Evolutionary conservation across 2,329 filamentous ascomycete species (phyloP), one percentile per base, ranked within the genome.

Genomic region (Lizonia empirigonia): DNA sequence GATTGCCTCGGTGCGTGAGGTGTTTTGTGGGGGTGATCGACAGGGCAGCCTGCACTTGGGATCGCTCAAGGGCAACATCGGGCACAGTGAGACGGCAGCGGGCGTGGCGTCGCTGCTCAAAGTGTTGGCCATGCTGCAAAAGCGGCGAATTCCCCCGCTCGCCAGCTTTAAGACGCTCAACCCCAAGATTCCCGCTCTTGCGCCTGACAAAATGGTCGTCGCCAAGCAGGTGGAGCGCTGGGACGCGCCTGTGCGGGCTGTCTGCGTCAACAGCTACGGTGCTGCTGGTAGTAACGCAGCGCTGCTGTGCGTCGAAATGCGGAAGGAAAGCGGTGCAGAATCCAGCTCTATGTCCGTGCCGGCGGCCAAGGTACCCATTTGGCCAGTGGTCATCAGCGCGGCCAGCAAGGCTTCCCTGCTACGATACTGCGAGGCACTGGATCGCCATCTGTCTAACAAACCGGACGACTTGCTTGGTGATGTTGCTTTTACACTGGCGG

Each of bases 181-280:
- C 32, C 62, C 53, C 0, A 27, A 49, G 1, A 60, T 69, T 8
- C n/a, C 34, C 1, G 19, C 60, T 2, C 19, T 32, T 1, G 13
- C 18, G 9, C 15, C 5, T 1, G 58, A 63, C 35, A 32, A 36
- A 1, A 64, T 69, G 9, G 26, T 50, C 7, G 47, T 69, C 1
- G n/a, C 56, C 0, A 57, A 27, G 1, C 10, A 12, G 1, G 7
- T 44, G 8, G 26, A 35, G 36, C 24, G 38, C 3, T 68, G 64
- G 62, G 15, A 55, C 12, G 38, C 38, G 1, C 9, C 30, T 0
- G 39, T 33, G 24, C 50, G 40, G 15, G 34, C 44, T 4, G 62
- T 64, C 0, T 27, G 53, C 1, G 50, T 69, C 16, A 68, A 66
- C 51, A 76, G 71, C 50, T 76, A 72, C 32, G 72, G 74, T 22